Conservation (phyloP, 1,139 yeast species). For the Entelexis sorbosivorans region DNA sequence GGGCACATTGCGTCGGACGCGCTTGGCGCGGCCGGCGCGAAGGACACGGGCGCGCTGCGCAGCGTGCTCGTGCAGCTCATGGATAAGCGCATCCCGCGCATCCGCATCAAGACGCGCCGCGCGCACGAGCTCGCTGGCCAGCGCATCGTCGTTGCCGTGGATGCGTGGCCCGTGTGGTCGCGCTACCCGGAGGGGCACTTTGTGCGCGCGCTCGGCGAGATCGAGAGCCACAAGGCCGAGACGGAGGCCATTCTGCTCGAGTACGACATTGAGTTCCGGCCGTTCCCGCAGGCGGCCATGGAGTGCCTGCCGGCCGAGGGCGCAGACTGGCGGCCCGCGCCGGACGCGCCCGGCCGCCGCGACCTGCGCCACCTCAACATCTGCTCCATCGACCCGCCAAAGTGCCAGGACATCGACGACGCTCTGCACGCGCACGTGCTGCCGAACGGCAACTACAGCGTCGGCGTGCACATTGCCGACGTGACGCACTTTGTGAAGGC, state of each 20-base stretch:
- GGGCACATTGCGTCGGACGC: constrained; percentile 84
- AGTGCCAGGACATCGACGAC: constrained; percentile 98
- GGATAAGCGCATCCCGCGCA: constrained; percentile 81
- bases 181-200: constrained; percentile 92
- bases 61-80: constrained; percentile 75
- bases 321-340: constrained; percentile 59
- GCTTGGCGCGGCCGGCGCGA: constrained; percentile 26
- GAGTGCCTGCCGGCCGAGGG: constrained; percentile 92
- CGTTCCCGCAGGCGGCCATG: constrained; percentile 83
- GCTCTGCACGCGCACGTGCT: constrained; percentile 79
- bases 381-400: constrained; percentile 96
- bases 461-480: constrained; percentile 98
- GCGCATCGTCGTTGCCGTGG: constrained; percentile 84
- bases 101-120: constrained; percentile 78
- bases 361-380: constrained; percentile 83
- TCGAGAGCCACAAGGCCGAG: constrained; percentile 90
- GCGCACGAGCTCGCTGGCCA: constrained; percentile 73
- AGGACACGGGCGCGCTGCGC: constrained; percentile 41
- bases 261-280: constrained; percentile 93
- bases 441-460: constrained; percentile 90
- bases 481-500: constrained; percentile 96
- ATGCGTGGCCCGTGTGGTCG: constrained; percentile 79
- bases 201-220: constrained; percentile 76
- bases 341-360: constrained; percentile 38
- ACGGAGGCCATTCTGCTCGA: constrained; percentile 89